Base-by-base conservation (phyloP, 2,329 filamentous ascomycete species). In the Alternaria incomplexa region DNA sequence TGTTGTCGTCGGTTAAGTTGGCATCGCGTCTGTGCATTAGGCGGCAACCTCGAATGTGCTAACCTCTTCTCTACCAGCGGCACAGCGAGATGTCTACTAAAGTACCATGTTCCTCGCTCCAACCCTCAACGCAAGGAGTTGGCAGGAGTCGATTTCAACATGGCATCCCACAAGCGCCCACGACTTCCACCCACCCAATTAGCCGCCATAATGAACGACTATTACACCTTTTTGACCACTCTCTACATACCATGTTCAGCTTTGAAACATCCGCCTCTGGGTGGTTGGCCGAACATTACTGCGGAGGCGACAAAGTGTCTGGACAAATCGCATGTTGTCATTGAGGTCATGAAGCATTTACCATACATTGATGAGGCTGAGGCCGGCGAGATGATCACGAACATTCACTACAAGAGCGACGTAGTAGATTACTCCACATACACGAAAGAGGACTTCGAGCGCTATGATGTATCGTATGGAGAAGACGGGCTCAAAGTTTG, bases 331-430 rank as follows among this genome's bases (percentile, higher is more conserved):
- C 45, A 28, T 8, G 46, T 46, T 11, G 64, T 63, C 3, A 57
- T 67, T 25, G 62, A 67, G 26, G 59, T 67, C 4, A 51, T 65
- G 13, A 61, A 47, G n/a, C 57, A 62, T 40, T 25, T 69, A 11
- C 57, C 62, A 4, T 65, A 65, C 43, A 60, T 67, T 6, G 64
- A 54, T 26, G 51, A 54, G 25, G 23, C 30, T 2, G 30, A 54
- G 4, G 6, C 60, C 1, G 6, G 26, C 6, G 22, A 57, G 7
- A 58, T 65, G 56, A 15, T 56, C 5, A 61, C 53, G 6, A 51
- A 63, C 22, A 61, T 65, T 13, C 48, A 65, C 30, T 48, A 61
- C 48, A 61, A 63, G 28, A 46, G 56, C 25, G 60, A 63, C 52
- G 56, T 65, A 0, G 40, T 60, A 22, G 60, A 58, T 17, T 63